These are phyloP conservation scores for Trichoderma koningiopsis DNA, from an alignment of 2,329 filamentous ascomycete genomes.

Conservation along the genomic window DNA sequence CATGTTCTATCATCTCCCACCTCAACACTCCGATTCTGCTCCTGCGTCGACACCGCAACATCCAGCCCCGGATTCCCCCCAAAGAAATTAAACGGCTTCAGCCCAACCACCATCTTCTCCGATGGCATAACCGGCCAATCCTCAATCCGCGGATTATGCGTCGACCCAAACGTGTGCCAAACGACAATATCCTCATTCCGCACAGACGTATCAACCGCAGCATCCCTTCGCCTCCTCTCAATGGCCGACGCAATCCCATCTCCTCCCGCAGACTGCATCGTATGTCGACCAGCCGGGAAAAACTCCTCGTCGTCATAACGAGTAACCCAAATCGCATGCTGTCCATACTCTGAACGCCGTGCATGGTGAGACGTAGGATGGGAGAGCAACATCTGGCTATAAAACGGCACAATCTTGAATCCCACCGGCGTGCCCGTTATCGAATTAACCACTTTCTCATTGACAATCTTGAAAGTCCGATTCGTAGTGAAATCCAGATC, in stretches of 20 bases:
- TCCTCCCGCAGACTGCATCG: slow-evolving; percentile 52
- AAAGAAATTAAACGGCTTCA: slow-evolving; percentile 49
- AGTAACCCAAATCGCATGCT: slow-evolving; percentile 52
- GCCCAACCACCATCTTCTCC: slow-evolving; percentile 49
- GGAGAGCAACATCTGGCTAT: slow-evolving; percentile 51
- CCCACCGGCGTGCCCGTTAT: slow-evolving; percentile 51
- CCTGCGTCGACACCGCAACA: slow-evolving; percentile 38
- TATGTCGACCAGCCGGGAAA: slow-evolving; percentile 47
- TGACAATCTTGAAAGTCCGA: slow-evolving; percentile 52
- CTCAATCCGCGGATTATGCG: slow-evolving; percentile 51
- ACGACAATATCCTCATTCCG: slow-evolving; percentile 40
- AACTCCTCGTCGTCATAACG: slow-evolving; percentile 52
- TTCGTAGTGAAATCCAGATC: slow-evolving; percentile 31
- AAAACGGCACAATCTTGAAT: slow-evolving; percentile 50
- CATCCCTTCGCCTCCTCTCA: slow-evolving; percentile 43
- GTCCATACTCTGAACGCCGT: slow-evolving; percentile 47
- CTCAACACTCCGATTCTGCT: background rate
- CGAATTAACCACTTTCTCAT: slow-evolving; percentile 46
- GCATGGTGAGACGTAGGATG: slow-evolving; percentile 46
- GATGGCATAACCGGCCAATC: slow-evolving; percentile 56
- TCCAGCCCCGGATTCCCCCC: slow-evolving; percentile 50
- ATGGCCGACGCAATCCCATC: slow-evolving; percentile 47
- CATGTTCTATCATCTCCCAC: background rate
- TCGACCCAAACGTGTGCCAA: slow-evolving; percentile 53
- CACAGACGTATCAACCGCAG: slow-evolving; percentile 42